Evolutionary conservation across 352 stramenopile genomes (phyloP).

Genomic region (Pythium periplocum): DNA sequence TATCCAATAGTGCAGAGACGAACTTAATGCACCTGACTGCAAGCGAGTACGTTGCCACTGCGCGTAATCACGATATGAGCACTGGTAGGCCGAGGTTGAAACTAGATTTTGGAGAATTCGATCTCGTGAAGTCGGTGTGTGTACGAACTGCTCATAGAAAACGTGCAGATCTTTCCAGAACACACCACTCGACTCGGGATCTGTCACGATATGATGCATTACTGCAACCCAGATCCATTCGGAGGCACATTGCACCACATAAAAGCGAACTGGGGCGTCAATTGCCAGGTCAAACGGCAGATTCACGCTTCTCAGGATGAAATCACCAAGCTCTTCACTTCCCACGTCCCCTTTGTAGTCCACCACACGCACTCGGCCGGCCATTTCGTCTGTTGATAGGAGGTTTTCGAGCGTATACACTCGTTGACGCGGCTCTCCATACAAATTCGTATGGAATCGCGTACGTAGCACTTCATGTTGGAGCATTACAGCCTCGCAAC

Average conservation of each 20-base stretch:
- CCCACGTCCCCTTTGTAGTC: too few relatives aligned
- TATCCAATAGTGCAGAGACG: slow-evolving; percentile 43
- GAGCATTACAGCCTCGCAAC: slow-evolving; percentile 25
- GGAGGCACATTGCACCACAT: neutral
- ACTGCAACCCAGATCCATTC: slow-evolving; percentile 32
- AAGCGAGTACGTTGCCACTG: slow-evolving; percentile 36
- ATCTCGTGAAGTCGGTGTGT: neutral
- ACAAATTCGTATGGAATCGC: slow-evolving; percentile 21
- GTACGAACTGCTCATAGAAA: slow-evolving; percentile 15
- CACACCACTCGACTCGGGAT: slow-evolving; percentile 34
- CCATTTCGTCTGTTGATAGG: neutral
- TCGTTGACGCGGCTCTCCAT: slow-evolving; percentile 27
- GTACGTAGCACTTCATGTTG: slow-evolving; percentile 46
- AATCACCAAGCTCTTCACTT: slow-evolving; percentile 3
- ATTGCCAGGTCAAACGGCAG: neutral
- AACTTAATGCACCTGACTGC: slow-evolving; percentile 24
- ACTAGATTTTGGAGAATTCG: neutral
- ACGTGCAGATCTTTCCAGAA: slow-evolving; percentile 38
- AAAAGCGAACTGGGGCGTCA: neutral
- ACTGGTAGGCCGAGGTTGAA: neutral
- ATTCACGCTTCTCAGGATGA: neutral
- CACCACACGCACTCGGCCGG: too few relatives aligned
- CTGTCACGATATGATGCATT: slow-evolving; percentile 56
- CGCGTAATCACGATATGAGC: slow-evolving; percentile 47
- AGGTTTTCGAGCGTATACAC: slow-evolving; percentile 21